Evolutionary conservation across 2,329 filamentous ascomycete species (phyloP), one percentile per base, ranked within the genome.

Genomic region (Monosporascus sp.): DNA sequence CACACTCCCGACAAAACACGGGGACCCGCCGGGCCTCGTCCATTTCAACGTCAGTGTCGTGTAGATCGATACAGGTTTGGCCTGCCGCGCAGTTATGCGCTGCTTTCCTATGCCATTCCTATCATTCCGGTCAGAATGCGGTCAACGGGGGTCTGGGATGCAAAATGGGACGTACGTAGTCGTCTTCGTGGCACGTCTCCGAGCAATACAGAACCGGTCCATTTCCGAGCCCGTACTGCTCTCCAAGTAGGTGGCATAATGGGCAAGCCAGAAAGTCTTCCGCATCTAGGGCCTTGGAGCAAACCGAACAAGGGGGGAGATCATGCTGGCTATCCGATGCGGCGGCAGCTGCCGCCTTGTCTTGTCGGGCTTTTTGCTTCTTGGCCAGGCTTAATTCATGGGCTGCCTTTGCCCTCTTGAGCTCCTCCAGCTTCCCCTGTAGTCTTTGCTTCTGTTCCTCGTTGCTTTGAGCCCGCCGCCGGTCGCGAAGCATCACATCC

Each of bases 341-440:
- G 60, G 67, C 62, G 64, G 72, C 61, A 3, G 61, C 63, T 47
- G 70, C 61, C 18, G 64, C 70, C 60, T 73, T 76, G 61, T 78
- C 76, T 67, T 77, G 75, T 47, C 63, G 60, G 11, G 59, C 54
- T 49, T 68, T 66, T 37, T 68, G 63, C 51, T 60, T 64, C 52
- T 67, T 68, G 8, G 63, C 60, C 56, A 64, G 65, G 40, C 57
- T 60, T 9, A 64, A 56, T 24, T 68, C 65, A 47, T 72, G 66
- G 8, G 76, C 76, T 54, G 70, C 74, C 61, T 74, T 77, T 28
- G 77, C 78, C 53, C 77, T 68, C 18, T 70, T 70, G 4, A 80
- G 68, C 60, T 79, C 77, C 52, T 77, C 74, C 3, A 79, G 64
- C 9, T 75, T 71, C 50, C 64, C 64, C 37, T 65, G 60, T 8